Conservation (phyloP, 1,284 basidiomycete species). For the Leccinum insolens region DNA sequence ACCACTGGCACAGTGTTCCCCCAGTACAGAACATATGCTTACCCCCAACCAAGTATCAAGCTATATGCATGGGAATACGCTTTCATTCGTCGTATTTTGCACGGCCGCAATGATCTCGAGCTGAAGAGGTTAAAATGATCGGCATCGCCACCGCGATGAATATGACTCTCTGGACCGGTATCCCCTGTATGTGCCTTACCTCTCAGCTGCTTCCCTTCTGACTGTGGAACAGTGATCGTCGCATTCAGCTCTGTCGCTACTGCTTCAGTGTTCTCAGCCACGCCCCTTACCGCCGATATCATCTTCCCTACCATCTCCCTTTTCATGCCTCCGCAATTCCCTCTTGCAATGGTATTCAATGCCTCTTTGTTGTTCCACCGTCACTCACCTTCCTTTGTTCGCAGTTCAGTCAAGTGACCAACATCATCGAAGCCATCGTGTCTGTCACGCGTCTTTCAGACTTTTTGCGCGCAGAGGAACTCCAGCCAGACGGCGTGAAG, state of each 20-base stretch:
- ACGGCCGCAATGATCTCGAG: constrained; percentile 86
- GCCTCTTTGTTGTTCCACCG: neutral
- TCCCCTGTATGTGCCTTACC: constrained; percentile 46
- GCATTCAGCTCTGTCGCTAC: constrained; percentile 89
- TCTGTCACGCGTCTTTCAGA: constrained; percentile 80
- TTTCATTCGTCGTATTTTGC: constrained; percentile 75
- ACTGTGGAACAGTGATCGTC: constrained; percentile 61
- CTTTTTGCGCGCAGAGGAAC: constrained; percentile 81
- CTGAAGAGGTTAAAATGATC: constrained; percentile 79
- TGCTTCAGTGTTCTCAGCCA: constrained; percentile 70
- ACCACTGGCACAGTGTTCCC: neutral
- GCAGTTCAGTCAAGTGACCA: constrained; percentile 75
- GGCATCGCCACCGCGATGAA: constrained; percentile 72
- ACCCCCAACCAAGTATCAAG: constrained; percentile 57
- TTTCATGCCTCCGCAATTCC: constrained; percentile 90
- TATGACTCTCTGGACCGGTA: constrained; percentile 65
- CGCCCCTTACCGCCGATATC: constrained; percentile 85
- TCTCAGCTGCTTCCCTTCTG: constrained; percentile 33
- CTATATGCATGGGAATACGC: constrained; percentile 89
- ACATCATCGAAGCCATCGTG: constrained; percentile 84
- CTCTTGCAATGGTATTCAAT: constrained; percentile 74
- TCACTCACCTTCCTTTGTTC: constrained; percentile 2
- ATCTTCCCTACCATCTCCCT: constrained; percentile 95
- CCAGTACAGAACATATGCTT: neutral
- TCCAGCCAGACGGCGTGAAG: constrained; percentile 75